Evolutionary conservation across 805 yeast genomes (phyloP).

Genomic region (Sugiyamaella boreocaroliniensis): DNA sequence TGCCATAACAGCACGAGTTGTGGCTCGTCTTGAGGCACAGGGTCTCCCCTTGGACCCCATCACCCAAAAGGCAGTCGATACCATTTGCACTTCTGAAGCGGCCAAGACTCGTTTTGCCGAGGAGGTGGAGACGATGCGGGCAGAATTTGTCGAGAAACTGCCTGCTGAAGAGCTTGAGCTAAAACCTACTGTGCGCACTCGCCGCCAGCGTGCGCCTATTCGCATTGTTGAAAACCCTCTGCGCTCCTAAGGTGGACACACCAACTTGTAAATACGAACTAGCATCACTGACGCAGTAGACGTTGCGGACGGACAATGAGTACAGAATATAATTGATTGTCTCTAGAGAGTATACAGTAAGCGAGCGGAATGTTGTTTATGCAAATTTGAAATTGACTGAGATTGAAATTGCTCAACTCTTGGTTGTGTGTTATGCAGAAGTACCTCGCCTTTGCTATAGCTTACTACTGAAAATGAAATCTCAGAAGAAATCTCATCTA

Average conservation of each 20-base stretch:
- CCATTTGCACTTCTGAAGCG: constrained; percentile 42
- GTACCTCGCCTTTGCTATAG: too few species aligned
- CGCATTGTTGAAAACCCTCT: constrained; percentile 17
- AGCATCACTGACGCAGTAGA: neutral
- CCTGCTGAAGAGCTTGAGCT: constrained; percentile 7
- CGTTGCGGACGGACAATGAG: neutral
- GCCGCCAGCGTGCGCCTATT: constrained; percentile 11
- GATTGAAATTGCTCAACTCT: too few species aligned
- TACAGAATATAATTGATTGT: too few species aligned
- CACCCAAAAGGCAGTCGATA: constrained; percentile 51
- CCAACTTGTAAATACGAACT: neutral
- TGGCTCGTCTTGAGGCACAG: constrained; percentile 71
- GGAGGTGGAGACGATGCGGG: constrained; percentile 54
- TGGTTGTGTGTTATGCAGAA: too few species aligned
- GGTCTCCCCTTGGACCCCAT: constrained; percentile 45
- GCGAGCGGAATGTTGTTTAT: too few species aligned
- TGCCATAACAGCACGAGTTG: constrained; percentile 73
- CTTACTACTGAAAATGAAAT: too few species aligned
- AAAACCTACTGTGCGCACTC: constrained; percentile 3
- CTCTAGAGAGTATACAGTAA: too few species aligned
- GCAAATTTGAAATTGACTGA: too few species aligned
- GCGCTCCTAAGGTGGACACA: neutral
- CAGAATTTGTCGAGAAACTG: constrained; percentile 34
- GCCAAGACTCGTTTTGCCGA: constrained; percentile 50
- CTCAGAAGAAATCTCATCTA: too few species aligned